A percentile compares a stretch with the other conserved stretches of the same genome.
Evolutionary conservation across 176 grass and related monocot genomes (phyloP).

Genomic region (Thinopyrum elongatum): DNA sequence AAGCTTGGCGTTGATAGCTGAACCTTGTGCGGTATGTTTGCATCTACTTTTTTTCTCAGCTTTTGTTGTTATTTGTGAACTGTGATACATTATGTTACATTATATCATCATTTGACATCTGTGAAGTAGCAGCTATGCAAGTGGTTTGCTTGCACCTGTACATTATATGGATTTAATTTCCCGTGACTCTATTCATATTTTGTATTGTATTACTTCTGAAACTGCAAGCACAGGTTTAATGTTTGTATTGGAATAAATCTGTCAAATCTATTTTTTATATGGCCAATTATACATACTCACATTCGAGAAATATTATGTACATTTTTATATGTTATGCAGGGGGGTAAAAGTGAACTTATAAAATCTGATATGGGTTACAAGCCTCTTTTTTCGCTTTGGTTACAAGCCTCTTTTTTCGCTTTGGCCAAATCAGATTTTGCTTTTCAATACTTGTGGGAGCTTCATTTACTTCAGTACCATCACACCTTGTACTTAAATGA

Average conservation of each 20-base stretch:
- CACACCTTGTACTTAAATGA: background rate
- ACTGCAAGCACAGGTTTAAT: background rate
- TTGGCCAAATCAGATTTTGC: background rate
- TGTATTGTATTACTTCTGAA: background rate
- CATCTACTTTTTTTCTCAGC: background rate
- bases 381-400: too few species aligned
- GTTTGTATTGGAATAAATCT: background rate
- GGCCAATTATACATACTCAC: background rate
- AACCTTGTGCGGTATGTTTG: conserved; percentile 14
- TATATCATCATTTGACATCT: background rate
- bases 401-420: too few species aligned
- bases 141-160: background rate
- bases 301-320: background rate
- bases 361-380: background rate
- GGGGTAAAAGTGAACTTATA: background rate
- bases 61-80: background rate
- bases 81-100: background rate
- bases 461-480: conserved; percentile 10
- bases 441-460: background rate
- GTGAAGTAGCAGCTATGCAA: background rate
- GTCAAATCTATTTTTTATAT: background rate
- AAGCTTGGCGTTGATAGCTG: conserved; percentile 12
- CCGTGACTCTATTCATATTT: background rate
- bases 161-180: background rate
- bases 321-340: background rate